Conservation (phyloP, 2,329 filamentous ascomycete genomes). For the Epichloe hybrida region DNA sequence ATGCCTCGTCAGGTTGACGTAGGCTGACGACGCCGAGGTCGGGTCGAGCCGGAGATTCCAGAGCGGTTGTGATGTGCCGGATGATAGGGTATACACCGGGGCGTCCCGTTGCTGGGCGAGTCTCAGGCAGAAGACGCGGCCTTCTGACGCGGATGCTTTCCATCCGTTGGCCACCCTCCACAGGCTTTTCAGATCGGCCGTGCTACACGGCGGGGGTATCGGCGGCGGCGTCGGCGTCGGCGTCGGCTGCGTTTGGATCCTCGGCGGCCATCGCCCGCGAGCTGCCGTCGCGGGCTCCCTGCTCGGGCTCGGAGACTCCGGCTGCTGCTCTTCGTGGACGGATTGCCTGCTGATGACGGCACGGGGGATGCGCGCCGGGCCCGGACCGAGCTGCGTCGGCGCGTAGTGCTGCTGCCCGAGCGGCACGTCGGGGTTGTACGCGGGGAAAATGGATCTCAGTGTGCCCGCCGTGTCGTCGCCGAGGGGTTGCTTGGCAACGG, state of each 20-base stretch:
- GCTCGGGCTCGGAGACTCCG: slow-evolving; percentile 6
- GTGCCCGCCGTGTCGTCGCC: slow-evolving; percentile 21
- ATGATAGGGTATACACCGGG: slow-evolving; percentile 54
- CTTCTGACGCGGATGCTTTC: slow-evolving; percentile 46
- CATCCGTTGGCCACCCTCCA: slow-evolving; percentile 61
- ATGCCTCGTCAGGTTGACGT: slow-evolving; percentile 44
- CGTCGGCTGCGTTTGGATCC: slow-evolving; percentile 13
- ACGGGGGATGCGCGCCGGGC: slow-evolving; percentile 38
- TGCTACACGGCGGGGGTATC: slow-evolving; percentile 38
- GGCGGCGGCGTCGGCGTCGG: slow-evolving; percentile 17
- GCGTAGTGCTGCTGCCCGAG: slow-evolving; percentile 58
- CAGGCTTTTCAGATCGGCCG: slow-evolving; percentile 47
- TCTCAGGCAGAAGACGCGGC: slow-evolving; percentile 44
- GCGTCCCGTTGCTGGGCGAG: slow-evolving; percentile 43
- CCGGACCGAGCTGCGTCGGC: slow-evolving; percentile 51
- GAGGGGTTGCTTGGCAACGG: slow-evolving; percentile 42
- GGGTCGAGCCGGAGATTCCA: slow-evolving; percentile 53
- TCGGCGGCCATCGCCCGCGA: slow-evolving; percentile 14
- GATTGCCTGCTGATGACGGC: slow-evolving; percentile 52
- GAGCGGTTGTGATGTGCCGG: slow-evolving; percentile 42
- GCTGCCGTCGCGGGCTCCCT: slow-evolving; percentile 1
- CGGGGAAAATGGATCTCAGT: slow-evolving; percentile 62
- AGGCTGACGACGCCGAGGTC: slow-evolving; percentile 44
- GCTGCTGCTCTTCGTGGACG: slow-evolving; percentile 26
- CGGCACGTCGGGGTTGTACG: slow-evolving; percentile 54